Conservation (phyloP, 768 basidiomycete species). For the Boletus sp. region DNA sequence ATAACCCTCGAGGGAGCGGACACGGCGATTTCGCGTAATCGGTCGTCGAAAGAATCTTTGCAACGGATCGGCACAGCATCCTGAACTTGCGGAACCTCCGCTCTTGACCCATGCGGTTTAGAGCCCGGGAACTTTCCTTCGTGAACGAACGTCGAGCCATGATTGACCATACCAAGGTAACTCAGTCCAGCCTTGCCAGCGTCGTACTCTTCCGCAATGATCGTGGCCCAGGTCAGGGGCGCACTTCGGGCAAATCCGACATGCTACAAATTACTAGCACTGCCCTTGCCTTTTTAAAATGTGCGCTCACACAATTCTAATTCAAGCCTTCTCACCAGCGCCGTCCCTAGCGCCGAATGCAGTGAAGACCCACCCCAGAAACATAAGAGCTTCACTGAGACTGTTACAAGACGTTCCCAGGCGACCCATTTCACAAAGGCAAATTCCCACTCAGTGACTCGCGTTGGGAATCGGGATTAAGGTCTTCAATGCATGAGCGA, state of each 20-base stretch:
- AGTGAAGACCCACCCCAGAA: not conserved
- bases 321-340: slow-evolving; percentile 5
- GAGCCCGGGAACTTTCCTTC: not conserved
- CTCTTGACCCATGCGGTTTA: slow-evolving; percentile 17
- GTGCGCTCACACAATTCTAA: slow-evolving; percentile 1
- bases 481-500: not conserved
- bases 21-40: slow-evolving; percentile 25
- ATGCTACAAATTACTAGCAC: slow-evolving; percentile 12
- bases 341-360: not conserved
- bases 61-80: slow-evolving; percentile 5
- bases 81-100: not conserved
- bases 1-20: slow-evolving; percentile 22
- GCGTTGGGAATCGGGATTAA: not conserved
- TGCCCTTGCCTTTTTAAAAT: slow-evolving; percentile 10
- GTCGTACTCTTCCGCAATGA: slow-evolving; percentile 19
- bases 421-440: no score
- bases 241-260: not conserved
- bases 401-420: not conserved
- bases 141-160: slow-evolving; percentile 4
- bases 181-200: slow-evolving; percentile 5
- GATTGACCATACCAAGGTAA: slow-evolving; percentile 19
- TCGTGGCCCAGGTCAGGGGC: slow-evolving; percentile 18
- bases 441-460: not conserved
- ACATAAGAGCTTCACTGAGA: slow-evolving; percentile 2
- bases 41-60: not conserved